These are phyloP conservation scores for Stemphylium lycopersici DNA, from an alignment of 2,329 filamentous ascomycete genomes.

Conservation along the genomic window DNA sequence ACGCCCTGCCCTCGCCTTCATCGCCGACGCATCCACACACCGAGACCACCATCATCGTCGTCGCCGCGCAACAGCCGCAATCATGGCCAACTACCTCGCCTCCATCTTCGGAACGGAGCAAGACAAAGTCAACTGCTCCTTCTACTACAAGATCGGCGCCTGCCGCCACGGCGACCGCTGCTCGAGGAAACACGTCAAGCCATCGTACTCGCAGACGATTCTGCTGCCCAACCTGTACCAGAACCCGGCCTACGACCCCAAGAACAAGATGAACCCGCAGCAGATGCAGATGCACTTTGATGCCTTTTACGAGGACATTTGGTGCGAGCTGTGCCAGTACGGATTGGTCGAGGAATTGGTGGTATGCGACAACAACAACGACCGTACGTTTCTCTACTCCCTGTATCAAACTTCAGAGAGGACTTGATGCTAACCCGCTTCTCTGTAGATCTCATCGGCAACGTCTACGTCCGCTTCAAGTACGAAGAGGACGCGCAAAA, in stretches of 20 bases:
- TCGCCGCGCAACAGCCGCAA: conserved; percentile 20
- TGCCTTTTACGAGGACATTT: conserved; percentile 99
- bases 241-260: conserved; percentile 95
- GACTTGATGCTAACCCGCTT: conserved; percentile 9
- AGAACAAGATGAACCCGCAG: conserved; percentile 93
- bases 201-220: conserved; percentile 96
- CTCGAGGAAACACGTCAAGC: conserved; percentile 98
- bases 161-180: conserved; percentile 98
- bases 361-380: conserved; percentile 99
- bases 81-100: conserved; percentile 96
- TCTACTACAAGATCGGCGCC: conserved; percentile 99
- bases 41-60: neutral
- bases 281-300: conserved; percentile 99
- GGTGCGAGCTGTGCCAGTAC: conserved; percentile 99
- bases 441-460: conserved; percentile 83
- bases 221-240: conserved; percentile 99
- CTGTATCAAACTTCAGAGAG: neutral
- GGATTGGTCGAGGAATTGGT: conserved; percentile 97
- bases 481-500: conserved; percentile 96
- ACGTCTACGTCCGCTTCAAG: conserved; percentile 99
- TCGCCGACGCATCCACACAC: neutral
- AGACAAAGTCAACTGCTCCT: conserved; percentile 98
- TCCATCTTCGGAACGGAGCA: conserved; percentile 99
- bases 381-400: conserved; percentile 65
- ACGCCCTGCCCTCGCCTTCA: neutral